phyloP scores from a whole-genome alignment of 108 stramenopile species.

The Pseudonitzschia multiseries region DNA sequence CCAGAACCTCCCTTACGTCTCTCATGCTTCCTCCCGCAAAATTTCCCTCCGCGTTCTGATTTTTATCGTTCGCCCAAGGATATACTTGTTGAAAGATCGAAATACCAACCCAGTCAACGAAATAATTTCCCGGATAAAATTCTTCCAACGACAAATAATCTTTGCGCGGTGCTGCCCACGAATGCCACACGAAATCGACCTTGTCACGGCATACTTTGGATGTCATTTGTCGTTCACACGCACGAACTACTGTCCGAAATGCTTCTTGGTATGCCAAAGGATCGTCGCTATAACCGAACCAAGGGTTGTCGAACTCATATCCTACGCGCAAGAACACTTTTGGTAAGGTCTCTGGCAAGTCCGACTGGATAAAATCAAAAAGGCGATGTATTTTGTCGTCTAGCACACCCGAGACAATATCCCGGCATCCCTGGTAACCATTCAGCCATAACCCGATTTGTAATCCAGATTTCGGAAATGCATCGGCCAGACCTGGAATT shows the following conservation, averaged over 20 bases:
- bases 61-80: conserved; percentile 51
- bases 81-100: conserved; percentile 82
- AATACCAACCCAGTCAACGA: conserved; percentile 85
- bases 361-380: conserved; percentile 34
- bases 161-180: conserved; percentile 74
- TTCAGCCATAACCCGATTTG: conserved; percentile 85
- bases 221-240: conserved; percentile 37
- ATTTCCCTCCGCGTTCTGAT: neutral
- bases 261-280: conserved; percentile 57
- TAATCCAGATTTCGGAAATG: conserved; percentile 36
- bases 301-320: conserved; percentile 85
- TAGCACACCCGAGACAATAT: conserved; percentile 55
- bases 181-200: conserved; percentile 82
- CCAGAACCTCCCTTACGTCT: conserved; percentile 69
- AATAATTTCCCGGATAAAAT: conserved; percentile 77
- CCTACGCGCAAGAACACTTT: conserved; percentile 75
- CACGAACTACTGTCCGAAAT: conserved; percentile 59
- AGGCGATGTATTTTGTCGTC: conserved; percentile 56
- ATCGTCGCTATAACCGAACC: conserved; percentile 65
- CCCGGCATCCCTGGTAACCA: conserved; percentile 67
- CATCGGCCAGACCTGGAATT: conserved; percentile 25
- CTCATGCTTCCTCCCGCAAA: conserved; percentile 39
- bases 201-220: conserved; percentile 32
- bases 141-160: conserved; percentile 33
- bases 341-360: conserved; percentile 24